phyloP scores from a whole-genome alignment of 805 yeast species.

The Cyberlindnera veronae region DNA sequence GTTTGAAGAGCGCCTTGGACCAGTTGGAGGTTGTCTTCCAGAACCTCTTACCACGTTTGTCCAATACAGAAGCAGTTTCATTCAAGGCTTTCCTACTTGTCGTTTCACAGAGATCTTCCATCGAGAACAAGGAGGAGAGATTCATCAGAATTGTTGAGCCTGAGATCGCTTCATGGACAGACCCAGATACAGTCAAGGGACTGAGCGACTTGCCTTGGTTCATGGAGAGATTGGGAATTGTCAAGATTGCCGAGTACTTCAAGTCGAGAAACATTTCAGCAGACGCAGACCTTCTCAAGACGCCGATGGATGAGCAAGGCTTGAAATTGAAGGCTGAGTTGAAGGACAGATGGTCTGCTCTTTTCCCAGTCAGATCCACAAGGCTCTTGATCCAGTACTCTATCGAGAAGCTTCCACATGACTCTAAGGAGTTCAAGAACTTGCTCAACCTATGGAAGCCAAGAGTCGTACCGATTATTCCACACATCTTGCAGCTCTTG shows the following conservation, averaged over 20 bases:
- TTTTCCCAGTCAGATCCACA: slow-evolving; percentile 94
- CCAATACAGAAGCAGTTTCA: slow-evolving; percentile 90
- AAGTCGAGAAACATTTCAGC: slow-evolving; percentile 77
- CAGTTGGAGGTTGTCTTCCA: slow-evolving; percentile 83
- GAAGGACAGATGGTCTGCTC: slow-evolving; percentile 87
- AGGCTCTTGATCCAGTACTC: slow-evolving; percentile 93
- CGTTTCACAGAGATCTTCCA: slow-evolving; percentile 82
- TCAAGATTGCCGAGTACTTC: slow-evolving; percentile 88
- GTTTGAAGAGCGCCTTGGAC: slow-evolving; percentile 72
- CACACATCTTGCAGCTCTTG: slow-evolving; percentile 81
- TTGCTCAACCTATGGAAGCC: slow-evolving; percentile 87
- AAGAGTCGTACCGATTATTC: slow-evolving; percentile 84
- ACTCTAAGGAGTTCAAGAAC: slow-evolving; percentile 63
- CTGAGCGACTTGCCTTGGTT: slow-evolving; percentile 91
- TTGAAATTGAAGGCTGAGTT: slow-evolving; percentile 67
- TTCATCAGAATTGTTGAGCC: slow-evolving; percentile 91
- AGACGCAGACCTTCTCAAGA: slow-evolving; percentile 65
- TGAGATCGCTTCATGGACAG: slow-evolving; percentile 88
- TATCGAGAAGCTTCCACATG: slow-evolving; percentile 83
- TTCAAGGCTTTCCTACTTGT: slow-evolving; percentile 89
- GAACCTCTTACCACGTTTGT: slow-evolving; percentile 66
- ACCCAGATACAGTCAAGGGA: slow-evolving; percentile 86
- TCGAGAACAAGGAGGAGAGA: slow-evolving; percentile 67
- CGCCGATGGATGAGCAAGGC: slow-evolving; percentile 90
- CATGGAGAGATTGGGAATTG: slow-evolving; percentile 96